Conservation (phyloP, 805 yeast species). For the Saccharomyces cerevisiae region DNA sequence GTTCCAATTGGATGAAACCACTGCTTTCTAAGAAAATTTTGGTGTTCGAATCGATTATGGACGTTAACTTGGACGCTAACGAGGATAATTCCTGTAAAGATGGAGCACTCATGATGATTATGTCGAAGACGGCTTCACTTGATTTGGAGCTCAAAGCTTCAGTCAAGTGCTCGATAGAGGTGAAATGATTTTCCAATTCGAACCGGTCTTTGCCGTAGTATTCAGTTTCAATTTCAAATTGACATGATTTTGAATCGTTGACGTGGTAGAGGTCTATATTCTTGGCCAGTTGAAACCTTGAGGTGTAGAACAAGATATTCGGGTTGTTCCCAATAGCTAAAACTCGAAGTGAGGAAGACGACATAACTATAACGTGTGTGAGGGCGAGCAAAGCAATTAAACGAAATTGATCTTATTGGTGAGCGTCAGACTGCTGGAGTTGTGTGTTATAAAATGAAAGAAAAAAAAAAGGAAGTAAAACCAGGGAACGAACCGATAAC, state of each 20-base stretch:
- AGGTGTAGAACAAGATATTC: conserved; percentile 25
- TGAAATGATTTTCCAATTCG: conserved; percentile 21
- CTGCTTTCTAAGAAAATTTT: conserved; percentile 59
- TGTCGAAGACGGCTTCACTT: conserved; percentile 31
- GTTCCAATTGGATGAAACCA: conserved; percentile 65
- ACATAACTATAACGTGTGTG: conserved; percentile 2
- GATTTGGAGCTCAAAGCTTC: conserved; percentile 4
- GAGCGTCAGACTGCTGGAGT: not conserved
- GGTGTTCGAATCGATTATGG: conserved; percentile 37
- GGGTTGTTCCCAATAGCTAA: conserved; percentile 26
- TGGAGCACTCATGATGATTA: conserved; percentile 39
- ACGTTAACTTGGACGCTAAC: conserved; percentile 32
- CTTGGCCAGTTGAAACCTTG: conserved; percentile 30
- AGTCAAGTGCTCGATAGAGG: conserved; percentile 16
- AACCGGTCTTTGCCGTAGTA: conserved; percentile 24
- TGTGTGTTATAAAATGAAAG: not conserved
- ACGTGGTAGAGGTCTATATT: conserved; percentile 29
- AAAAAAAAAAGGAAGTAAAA: not conserved
- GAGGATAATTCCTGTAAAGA: conserved; percentile 47
- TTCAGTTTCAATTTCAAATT: conserved; percentile 19
- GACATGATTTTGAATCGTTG: conserved; percentile 19
- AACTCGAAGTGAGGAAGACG: conserved; percentile 24
- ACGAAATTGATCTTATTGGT: not conserved
- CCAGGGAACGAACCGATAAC: not conserved
- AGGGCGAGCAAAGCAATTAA: not conserved